These are phyloP conservation scores for Erodium moschatum DNA, from an alignment of 441 rosid species.

Conservation along the genomic window DNA sequence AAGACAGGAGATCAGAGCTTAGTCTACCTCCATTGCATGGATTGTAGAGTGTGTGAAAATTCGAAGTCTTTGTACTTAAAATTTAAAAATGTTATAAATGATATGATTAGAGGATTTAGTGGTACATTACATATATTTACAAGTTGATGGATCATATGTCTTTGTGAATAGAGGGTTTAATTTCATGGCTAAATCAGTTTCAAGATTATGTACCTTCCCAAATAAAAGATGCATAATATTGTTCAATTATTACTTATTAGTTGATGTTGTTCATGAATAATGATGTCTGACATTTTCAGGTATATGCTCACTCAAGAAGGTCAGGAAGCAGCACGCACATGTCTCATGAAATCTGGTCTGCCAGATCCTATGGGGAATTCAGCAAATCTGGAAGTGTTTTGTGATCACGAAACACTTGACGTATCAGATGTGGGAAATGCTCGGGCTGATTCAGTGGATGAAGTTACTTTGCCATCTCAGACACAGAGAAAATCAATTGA, in stretches of 20 bases:
- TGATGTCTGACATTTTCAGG: slow-evolving; percentile 28
- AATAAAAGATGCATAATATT: neutral
- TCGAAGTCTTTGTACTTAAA: neutral
- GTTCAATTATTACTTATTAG: slow-evolving; percentile 7
- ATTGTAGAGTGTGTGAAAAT: neutral
- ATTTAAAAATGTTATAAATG: neutral
- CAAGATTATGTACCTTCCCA: neutral
- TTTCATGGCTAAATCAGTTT: neutral
- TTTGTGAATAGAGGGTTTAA: neutral
- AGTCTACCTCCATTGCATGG: neutral
- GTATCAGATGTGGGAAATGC: slow-evolving; percentile 24
- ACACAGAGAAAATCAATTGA: slow-evolving; percentile 30
- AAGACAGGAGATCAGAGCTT: neutral
- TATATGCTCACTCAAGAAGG: slow-evolving; percentile 87
- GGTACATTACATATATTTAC: neutral
- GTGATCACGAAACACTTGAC: slow-evolving; percentile 24
- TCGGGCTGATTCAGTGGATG: slow-evolving; percentile 27
- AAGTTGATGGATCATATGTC: neutral
- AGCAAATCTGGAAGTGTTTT: slow-evolving; percentile 30
- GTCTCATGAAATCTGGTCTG: slow-evolving; percentile 62
- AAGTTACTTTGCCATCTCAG: slow-evolving; percentile 23
- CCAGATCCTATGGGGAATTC: slow-evolving; percentile 32
- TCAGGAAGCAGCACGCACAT: slow-evolving; percentile 58
- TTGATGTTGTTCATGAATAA: neutral
- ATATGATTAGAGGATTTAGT: neutral